These are phyloP conservation scores for Vachellia pachyceras DNA, from an alignment of 306 rosid genomes.

Conservation along the genomic window DNA sequence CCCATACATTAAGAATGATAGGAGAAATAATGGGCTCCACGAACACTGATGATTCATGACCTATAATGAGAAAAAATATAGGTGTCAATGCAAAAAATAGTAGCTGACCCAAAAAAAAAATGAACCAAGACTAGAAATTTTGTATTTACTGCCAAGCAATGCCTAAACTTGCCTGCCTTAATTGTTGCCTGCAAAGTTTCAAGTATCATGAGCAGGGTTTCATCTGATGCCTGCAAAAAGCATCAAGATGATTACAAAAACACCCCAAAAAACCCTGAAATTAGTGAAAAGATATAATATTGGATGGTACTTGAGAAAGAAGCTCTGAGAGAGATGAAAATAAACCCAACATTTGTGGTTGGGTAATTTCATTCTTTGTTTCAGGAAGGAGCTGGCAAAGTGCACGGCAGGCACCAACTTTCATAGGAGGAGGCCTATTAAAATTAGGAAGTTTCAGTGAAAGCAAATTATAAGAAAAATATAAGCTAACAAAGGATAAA, in stretches of 20 bases:
- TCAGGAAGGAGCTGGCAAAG: constrained; percentile 87
- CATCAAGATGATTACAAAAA: constrained; percentile 38
- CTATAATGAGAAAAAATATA: constrained; percentile 46
- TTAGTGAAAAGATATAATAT: constrained; percentile 28
- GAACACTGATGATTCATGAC: constrained; percentile 61
- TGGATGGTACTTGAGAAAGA: constrained; percentile 69
- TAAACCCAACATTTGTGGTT: constrained; percentile 70
- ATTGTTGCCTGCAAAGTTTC: constrained; percentile 84
- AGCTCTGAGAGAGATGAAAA: constrained; percentile 83
- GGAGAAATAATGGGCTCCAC: constrained; percentile 84
- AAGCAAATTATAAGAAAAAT: constrained; percentile 21
- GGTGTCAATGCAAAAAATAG: constrained; percentile 31
- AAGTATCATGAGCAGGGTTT: constrained; percentile 88
- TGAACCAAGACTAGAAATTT: neutral
- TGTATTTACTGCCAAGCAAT: neutral
- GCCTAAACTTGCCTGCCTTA: constrained; percentile 65
- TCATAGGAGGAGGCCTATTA: constrained; percentile 86
- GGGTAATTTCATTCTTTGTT: constrained; percentile 67
- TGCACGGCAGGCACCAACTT: constrained; percentile 94
- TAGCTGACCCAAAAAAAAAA: neutral
- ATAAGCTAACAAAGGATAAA: constrained; percentile 31
- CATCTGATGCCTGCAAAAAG: constrained; percentile 83
- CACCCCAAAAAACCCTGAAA: constrained; percentile 32
- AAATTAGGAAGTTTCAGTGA: constrained; percentile 34
- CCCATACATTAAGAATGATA: constrained; percentile 83